A percentile compares a stretch with the other conserved stretches of the same genome.
Evolutionary conservation across 129 eudicot genomes (phyloP).

Genomic region (Gnaphalium uliginosum): DNA sequence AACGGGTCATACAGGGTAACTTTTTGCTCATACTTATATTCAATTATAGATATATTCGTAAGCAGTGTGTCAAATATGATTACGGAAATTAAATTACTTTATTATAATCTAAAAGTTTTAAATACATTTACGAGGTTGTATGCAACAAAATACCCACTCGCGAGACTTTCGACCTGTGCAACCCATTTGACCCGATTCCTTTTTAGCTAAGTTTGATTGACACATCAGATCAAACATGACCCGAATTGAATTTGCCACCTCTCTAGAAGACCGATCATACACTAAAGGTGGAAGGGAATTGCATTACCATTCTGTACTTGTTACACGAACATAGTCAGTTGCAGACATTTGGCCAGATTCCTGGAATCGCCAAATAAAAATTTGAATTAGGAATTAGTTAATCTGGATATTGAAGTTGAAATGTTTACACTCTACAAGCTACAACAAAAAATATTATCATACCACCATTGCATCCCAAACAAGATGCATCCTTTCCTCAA

Average conservation of each 20-base stretch:
- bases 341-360: constrained; percentile 91
- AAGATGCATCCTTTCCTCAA: constrained; percentile 98
- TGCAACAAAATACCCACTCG: neutral
- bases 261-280: neutral
- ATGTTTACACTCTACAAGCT: neutral
- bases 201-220: neutral
- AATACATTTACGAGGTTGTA: neutral
- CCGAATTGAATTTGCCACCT: neutral
- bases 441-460: constrained; percentile 30
- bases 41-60: neutral
- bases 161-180: neutral
- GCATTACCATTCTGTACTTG: constrained; percentile 93
- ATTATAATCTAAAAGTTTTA: neutral
- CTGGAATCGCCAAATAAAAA: constrained; percentile 39
- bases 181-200: neutral
- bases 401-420: constrained; percentile 5
- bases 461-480: constrained; percentile 99
- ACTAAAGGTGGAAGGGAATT: constrained; percentile 16
- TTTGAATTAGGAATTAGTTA: neutral
- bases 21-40: neutral
- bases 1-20: neutral
- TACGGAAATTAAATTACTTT: no score
- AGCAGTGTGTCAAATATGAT: neutral
- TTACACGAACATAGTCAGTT: constrained; percentile 84
- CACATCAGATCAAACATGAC: neutral